Evolutionary conservation across 345 rosid species (phyloP).

Genomic region (Limnanthes douglasii): DNA sequence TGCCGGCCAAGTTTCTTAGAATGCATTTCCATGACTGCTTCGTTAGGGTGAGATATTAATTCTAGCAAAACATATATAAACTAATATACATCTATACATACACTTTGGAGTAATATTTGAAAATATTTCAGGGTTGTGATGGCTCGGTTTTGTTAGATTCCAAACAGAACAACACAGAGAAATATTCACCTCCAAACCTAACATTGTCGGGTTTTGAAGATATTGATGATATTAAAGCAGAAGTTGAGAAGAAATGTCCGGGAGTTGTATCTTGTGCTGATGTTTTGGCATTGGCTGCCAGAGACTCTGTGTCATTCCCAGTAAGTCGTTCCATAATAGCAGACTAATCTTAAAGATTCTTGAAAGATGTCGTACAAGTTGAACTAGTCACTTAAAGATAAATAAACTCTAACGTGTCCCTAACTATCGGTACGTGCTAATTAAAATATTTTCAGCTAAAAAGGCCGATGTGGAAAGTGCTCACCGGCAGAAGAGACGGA

Average conservation of each 20-base stretch:
- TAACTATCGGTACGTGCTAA: too few species aligned
- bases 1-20: conserved; percentile 25
- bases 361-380: too few species aligned
- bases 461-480: conserved; percentile 24
- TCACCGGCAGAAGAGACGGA: conserved; percentile 38
- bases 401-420: too few species aligned
- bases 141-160: conserved; percentile 39
- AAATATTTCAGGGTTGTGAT: conserved; percentile 77
- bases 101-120: too few species aligned
- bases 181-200: conserved; percentile 36
- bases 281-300: conserved; percentile 33
- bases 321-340: too few species aligned
- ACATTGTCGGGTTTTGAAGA: conserved; percentile 30
- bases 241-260: conserved; percentile 35
- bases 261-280: conserved; percentile 64
- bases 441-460: conserved; percentile 17
- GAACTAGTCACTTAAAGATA: too few species aligned
- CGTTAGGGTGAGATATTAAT: conserved; percentile 26
- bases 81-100: too few species aligned
- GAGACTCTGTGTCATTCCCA: conserved; percentile 39
- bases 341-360: too few species aligned
- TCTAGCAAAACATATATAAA: too few species aligned
- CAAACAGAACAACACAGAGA: conserved; percentile 26
- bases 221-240: conserved; percentile 37
- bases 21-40: conserved; percentile 38